Percentiles rank a stretch among this genome's conserved stretches.
Conservation (phyloP, 306 rosid genomes). For the Medicago lupulina region DNA sequence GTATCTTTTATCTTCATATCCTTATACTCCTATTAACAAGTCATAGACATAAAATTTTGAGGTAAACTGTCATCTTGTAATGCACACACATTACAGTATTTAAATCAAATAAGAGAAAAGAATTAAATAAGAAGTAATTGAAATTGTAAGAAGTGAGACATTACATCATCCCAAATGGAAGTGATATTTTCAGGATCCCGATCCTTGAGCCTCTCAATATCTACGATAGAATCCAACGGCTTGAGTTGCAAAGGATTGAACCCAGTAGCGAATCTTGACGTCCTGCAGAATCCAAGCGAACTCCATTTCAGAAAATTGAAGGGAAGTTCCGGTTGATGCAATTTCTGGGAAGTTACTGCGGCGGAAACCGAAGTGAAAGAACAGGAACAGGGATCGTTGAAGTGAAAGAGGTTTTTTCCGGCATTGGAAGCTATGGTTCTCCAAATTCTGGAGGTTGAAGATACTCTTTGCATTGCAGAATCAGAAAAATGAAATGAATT, state of each 20-base stretch:
- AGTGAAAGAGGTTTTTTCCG: conserved; percentile 20
- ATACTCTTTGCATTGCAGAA: conserved; percentile 55
- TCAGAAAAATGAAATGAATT: background rate
- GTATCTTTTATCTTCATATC: too few species aligned
- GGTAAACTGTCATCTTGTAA: too few species aligned
- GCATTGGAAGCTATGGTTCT: conserved; percentile 43
- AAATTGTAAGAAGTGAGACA: conserved; percentile 29
- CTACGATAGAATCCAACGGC: conserved; percentile 80
- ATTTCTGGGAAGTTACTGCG: conserved; percentile 35
- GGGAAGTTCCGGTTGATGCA: conserved; percentile 50
- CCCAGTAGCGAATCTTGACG: conserved; percentile 76
- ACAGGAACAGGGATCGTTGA: conserved; percentile 20
- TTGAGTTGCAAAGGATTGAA: conserved; percentile 78
- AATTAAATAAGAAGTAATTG: background rate
- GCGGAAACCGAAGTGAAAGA: background rate
- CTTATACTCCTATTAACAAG: too few species aligned
- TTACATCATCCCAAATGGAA: conserved; percentile 94
- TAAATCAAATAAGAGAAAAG: too few species aligned
- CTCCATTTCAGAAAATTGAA: conserved; percentile 68
- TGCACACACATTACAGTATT: too few species aligned
- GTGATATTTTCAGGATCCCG: conserved; percentile 75
- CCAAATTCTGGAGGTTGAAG: conserved; percentile 43
- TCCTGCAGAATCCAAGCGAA: conserved; percentile 74
- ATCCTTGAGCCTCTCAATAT: conserved; percentile 68
- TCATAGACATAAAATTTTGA: too few species aligned